Conservation (phyloP, 805 yeast genomes). For the Kodamaea sagamina region DNA sequence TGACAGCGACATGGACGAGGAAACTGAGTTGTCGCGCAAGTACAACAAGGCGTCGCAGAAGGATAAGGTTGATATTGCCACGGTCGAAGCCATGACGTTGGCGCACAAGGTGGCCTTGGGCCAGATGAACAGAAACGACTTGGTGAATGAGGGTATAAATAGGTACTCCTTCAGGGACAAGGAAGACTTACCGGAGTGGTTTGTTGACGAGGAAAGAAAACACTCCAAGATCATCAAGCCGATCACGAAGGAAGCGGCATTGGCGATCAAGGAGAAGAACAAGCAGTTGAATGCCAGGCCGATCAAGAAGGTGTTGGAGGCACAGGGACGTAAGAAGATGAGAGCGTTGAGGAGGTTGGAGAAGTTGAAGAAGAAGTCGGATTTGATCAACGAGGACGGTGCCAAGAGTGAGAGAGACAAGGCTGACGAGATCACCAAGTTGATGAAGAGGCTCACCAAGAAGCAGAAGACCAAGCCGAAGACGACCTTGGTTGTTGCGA, state of each 20-base stretch:
- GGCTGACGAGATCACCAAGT: constrained; percentile 85
- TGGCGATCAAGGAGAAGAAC: constrained; percentile 45
- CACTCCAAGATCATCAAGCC: constrained; percentile 89
- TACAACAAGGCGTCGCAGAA: constrained; percentile 50
- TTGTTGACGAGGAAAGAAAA: constrained; percentile 83
- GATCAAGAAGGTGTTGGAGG: constrained; percentile 97
- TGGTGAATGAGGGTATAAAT: constrained; percentile 91
- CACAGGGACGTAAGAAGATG: constrained; percentile 93
- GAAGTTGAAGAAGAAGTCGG: constrained; percentile 89
- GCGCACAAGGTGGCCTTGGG: constrained; percentile 96
- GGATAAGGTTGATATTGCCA: constrained; percentile 76
- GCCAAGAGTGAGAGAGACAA: constrained; percentile 90
- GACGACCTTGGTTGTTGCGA: constrained; percentile 86
- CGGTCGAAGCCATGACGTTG: constrained; percentile 95
- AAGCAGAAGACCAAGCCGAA: constrained; percentile 73
- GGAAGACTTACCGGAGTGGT: constrained; percentile 96
- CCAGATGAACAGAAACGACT: constrained; percentile 77
- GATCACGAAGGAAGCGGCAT: constrained; percentile 80
- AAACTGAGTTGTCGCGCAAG: constrained; percentile 31
- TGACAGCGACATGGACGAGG: constrained; percentile 56
- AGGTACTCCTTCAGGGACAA: constrained; percentile 88
- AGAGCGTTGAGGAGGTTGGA: constrained; percentile 86
- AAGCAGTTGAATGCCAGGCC: constrained; percentile 90
- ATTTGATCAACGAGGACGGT: constrained; percentile 81
- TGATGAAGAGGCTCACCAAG: constrained; percentile 78